Evolutionary conservation across 2,329 filamentous ascomycete species (phyloP), one percentile per base, ranked within the genome.

Genomic region (Aschersonia sp.): DNA sequence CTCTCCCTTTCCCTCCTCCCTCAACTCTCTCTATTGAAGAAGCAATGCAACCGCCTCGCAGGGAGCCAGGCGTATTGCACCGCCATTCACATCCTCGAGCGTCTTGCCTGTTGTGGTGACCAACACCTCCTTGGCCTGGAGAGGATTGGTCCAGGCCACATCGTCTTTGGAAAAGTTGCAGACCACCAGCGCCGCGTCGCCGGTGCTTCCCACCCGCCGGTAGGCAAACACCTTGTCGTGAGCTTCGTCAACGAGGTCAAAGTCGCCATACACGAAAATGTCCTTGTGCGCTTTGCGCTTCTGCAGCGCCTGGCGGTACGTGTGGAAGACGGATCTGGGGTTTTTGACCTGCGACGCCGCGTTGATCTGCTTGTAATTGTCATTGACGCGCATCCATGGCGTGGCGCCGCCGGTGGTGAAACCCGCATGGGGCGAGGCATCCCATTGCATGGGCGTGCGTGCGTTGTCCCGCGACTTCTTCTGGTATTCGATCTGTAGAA

Each of bases 401-500:
- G 68, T 69, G 7, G 10, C 10, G 4, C 58, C 60, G 7, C 62
- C 64, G 2, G 66, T 66, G 0, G 80, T 79, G 64, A 87, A 88
- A 9, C 84, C 83, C 0, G 69, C 81, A 50, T 86, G 73, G 0
- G 64, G 56, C 1, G 63, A 66, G n/a, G 62, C 56, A 51, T 78
- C 70, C 83, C 84, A 88, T 57, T 86, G 82, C 62, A 88, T 80
- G 0, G 83, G 83, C 0, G 80, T 79, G 43, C 84, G 72, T 6
- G 77, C 78, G 59, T 88, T 84, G 61, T 88, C 84, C 29, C 83
- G 64, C 6, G 73, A 77, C 58, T 79, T 77, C 52, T 70, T 66
- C 50, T 76, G 72, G 55, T 80, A 68, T n/a, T 75, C 68, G 6
- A 53, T 52, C 50, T 51, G 68, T 54, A 60, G 60, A 22, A 61